These are phyloP conservation scores for Solanum clarkiae DNA, from an alignment of 257 asterid species.

Conservation along the genomic window DNA sequence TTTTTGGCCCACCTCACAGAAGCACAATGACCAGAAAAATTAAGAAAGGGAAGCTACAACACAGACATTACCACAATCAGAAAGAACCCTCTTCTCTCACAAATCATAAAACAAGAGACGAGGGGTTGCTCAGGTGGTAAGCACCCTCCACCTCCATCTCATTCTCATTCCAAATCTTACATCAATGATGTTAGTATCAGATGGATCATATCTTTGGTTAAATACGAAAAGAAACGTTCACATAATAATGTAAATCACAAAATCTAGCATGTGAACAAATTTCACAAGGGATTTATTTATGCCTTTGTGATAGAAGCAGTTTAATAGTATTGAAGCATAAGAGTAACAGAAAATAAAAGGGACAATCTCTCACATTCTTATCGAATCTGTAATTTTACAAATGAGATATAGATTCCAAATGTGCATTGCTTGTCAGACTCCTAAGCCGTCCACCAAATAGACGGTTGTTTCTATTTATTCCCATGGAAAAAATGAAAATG, in stretches of 20 bases:
- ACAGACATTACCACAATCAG: not conserved
- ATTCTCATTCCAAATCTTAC: not conserved
- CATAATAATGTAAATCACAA: not conserved
- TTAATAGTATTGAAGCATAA: not conserved
- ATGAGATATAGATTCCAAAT: not conserved
- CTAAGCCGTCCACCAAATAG: not conserved
- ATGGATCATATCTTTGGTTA: not conserved
- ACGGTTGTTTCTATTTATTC: not conserved
- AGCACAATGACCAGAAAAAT: not conserved
- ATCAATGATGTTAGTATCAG: not conserved
- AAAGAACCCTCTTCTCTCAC: not conserved
- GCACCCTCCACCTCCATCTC: not conserved
- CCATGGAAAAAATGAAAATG: not conserved
- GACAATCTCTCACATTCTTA: not conserved
- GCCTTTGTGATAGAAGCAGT: not conserved
- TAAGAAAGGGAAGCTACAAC: not conserved
- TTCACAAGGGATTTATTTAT: not conserved
- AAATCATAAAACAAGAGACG: not conserved
- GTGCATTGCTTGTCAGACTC: not conserved
- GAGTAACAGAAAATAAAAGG: not conserved
- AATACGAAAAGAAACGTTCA: not conserved
- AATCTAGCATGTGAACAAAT: not conserved
- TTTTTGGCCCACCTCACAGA: not conserved
- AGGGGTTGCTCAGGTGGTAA: not conserved
- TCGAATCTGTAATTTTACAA: not conserved